A percentile compares a stretch with the other conserved stretches of the same genome.
These are phyloP conservation scores for Wickerhamomyces mucosus DNA, from an alignment of 805 yeast species.

Conservation along the genomic window DNA sequence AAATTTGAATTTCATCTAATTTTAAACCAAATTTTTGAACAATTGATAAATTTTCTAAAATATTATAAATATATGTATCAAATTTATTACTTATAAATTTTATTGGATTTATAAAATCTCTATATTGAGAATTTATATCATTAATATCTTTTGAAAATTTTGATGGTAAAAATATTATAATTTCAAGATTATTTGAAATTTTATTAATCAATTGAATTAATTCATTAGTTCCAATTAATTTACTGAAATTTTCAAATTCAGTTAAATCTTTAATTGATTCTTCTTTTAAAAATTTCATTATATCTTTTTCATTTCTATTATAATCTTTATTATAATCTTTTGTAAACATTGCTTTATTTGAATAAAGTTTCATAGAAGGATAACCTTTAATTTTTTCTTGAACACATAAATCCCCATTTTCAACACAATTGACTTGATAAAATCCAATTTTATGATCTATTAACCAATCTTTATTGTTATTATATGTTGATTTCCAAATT, in stretches of 20 bases:
- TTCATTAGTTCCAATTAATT: not conserved
- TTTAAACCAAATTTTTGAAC: not conserved
- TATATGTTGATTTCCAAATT: constrained; percentile 63
- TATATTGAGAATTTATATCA: not conserved
- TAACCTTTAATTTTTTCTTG: constrained; percentile 53
- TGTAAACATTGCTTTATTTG: constrained; percentile 38
- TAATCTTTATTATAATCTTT: constrained; percentile 37
- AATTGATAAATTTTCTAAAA: not conserved
- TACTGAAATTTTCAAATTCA: not conserved
- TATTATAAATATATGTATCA: not conserved
- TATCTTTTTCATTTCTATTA: constrained; percentile 36
- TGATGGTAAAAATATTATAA: not conserved
- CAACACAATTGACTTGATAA: constrained; percentile 79
- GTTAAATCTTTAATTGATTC: constrained; percentile 7
- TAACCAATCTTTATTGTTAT: constrained; percentile 35
- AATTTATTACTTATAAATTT: not conserved
- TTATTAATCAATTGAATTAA: not conserved
- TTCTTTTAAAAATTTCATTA: constrained; percentile 45
- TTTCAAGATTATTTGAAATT: not conserved
- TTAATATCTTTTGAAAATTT: not conserved
- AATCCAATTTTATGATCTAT: constrained; percentile 38
- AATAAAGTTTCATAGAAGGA: constrained; percentile 67
- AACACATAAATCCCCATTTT: constrained; percentile 76
- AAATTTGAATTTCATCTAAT: not conserved
- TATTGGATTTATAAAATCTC: not conserved